Percentiles rank a stretch among this genome's conserved stretches.
Evolutionary conservation across 768 basidiomycete genomes (phyloP).

Genomic region (Pulveroboletus ravenelii): DNA sequence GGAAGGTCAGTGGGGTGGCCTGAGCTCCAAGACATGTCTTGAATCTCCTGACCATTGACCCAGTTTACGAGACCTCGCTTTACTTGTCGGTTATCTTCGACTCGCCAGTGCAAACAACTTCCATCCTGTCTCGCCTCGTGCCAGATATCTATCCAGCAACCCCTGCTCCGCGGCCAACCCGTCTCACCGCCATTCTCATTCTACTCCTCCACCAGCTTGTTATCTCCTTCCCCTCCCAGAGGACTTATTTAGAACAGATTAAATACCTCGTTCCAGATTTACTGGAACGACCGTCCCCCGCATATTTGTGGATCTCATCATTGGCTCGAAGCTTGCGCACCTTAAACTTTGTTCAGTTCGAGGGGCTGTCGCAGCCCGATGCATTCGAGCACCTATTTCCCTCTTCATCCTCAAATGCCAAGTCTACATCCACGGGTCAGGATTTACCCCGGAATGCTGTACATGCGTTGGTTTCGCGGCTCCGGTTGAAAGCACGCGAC

Average conservation of each 20-base stretch:
- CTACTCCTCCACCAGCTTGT: constrained; percentile 57
- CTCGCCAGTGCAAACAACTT: constrained; percentile 54
- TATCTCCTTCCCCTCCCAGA: constrained; percentile 61
- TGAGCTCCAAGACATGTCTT: background rate
- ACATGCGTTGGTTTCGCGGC: constrained; percentile 37
- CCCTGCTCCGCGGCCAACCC: constrained; percentile 14
- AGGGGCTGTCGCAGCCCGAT: constrained; percentile 36
- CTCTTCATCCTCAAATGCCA: background rate
- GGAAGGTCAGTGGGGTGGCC: constrained; percentile 48
- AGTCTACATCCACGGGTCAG: background rate
- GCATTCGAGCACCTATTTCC: constrained; percentile 25
- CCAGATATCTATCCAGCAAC: constrained; percentile 40
- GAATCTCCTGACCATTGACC: background rate
- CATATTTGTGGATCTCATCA: constrained; percentile 47
- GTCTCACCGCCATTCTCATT: constrained; percentile 37
- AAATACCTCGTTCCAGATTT: constrained; percentile 26
- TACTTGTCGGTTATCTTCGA: constrained; percentile 60
- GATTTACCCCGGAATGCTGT: constrained; percentile 41
- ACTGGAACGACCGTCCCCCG: constrained; percentile 34
- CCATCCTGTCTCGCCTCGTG: constrained; percentile 58
- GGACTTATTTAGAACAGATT: constrained; percentile 36
- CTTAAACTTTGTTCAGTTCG: constrained; percentile 51
- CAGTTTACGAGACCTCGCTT: constrained; percentile 74
- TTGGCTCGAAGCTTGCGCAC: constrained; percentile 50
- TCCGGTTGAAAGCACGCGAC: constrained; percentile 48